Percentiles rank a stretch among this genome's conserved stretches.
These are phyloP conservation scores for Cercospora sp. DNA, from an alignment of 2,329 filamentous ascomycete genomes.

Conservation along the genomic window DNA sequence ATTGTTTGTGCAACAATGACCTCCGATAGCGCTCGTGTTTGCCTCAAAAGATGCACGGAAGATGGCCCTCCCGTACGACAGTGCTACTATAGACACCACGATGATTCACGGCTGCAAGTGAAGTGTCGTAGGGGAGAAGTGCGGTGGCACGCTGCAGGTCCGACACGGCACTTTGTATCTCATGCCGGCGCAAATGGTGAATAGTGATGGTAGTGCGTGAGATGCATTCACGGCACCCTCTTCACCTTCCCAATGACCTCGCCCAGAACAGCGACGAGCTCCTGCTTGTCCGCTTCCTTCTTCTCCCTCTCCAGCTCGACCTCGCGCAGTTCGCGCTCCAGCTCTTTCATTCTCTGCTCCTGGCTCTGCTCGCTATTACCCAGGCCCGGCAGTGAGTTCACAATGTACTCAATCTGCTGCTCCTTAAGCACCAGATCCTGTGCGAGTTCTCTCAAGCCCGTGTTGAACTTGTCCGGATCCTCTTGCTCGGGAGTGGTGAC, in stretches of 20 bases:
- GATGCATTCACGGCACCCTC: constrained; percentile 32
- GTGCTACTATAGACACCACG: neutral
- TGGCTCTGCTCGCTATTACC: constrained; percentile 78
- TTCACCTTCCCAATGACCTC: constrained; percentile 47
- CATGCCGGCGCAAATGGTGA: neutral
- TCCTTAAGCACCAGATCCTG: constrained; percentile 76
- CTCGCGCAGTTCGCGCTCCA: constrained; percentile 47
- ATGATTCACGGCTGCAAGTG: neutral
- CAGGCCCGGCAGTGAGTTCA: constrained; percentile 72
- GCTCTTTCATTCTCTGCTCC: constrained; percentile 56
- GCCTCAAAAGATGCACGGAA: neutral
- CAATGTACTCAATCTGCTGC: constrained; percentile 77
- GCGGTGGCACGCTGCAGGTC: neutral
- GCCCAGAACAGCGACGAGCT: constrained; percentile 48
- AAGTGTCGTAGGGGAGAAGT: neutral
- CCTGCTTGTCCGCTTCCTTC: constrained; percentile 46
- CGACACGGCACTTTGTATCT: neutral
- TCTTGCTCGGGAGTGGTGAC: constrained; percentile 58
- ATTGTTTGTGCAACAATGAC: constrained; percentile 8
- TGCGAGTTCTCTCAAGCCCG: constrained; percentile 70
- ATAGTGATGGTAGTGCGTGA: neutral
- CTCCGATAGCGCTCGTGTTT: constrained; percentile 5
- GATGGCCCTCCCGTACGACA: neutral
- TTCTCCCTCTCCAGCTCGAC: constrained; percentile 44
- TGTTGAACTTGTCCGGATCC: constrained; percentile 63